Evolutionary conservation across 2,329 filamentous ascomycete genomes (phyloP), one percentile per base, ranked within the genome.

Genomic region (Zymoseptoria passerinii): DNA sequence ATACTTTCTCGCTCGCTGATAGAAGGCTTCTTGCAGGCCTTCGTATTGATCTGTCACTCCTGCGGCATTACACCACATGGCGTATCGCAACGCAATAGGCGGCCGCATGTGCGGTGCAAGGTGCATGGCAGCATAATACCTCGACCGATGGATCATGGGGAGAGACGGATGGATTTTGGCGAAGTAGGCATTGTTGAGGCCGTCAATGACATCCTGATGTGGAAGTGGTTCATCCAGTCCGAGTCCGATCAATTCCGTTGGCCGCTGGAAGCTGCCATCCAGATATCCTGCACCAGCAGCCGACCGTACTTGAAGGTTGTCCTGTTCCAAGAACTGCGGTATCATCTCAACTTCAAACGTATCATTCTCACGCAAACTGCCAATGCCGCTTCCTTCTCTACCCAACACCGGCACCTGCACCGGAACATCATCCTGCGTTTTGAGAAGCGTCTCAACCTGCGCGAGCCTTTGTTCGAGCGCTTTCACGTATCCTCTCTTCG

Each of bases 11-110:
- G 92, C 84, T 54, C 92, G 83, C 62, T 88, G 84, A 72, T 99
- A 99, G 72, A 97, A 96, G 62, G 95, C 84, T 56, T 92, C 88
- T 69, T 91, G 90, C 13, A 96, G 75, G 56, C 84, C 83, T 35
- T 81, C 78, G 71, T 89, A 96, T 70, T 91, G 94, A 59, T 96
- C 90, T 2, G 84, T 85, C 50, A 92, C 82, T 4, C 89, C 87
- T 62, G 90, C 92, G n/a, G 92, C 91, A 68, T 91, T 77, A n/a
- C 87, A 89, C 92, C 92, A 97, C 80, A 97, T 95, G 57, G 89
- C 90, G 75, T 99, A 99, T 66, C 94, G 85, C 53, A 99, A 76
- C 64, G 88, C 90, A 28, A 96, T 85, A 0, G 92, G 90, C 1
- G 94, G 92, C 27, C 92, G 84, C 77, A 91, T 86, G 62, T 85